phyloP scores from a whole-genome alignment of 441 rosid species.

The Heliophila coronopifolia region DNA sequence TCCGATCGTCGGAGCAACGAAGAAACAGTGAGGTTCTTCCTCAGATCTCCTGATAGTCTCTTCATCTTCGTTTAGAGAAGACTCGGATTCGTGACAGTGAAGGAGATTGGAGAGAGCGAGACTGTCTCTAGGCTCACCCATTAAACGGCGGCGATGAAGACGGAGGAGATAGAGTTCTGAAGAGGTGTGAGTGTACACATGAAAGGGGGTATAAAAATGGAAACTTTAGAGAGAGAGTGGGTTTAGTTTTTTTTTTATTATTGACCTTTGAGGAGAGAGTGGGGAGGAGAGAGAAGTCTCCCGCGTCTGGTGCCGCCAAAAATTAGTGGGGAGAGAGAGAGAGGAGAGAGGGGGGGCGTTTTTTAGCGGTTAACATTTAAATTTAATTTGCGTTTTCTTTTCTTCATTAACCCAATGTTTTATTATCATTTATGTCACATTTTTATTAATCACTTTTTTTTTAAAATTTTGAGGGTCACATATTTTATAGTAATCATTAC shows the following conservation, averaged over 20 bases:
- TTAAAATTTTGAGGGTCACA: background rate
- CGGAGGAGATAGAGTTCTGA: background rate
- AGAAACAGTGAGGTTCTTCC: slow-evolving; percentile 6
- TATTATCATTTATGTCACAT: too few species aligned
- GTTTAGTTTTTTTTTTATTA: too few species aligned
- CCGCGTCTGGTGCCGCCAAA: slow-evolving; percentile 90
- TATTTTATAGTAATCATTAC: slow-evolving; percentile 18
- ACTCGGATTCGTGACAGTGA: slow-evolving; percentile 54
- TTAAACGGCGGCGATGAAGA: background rate
- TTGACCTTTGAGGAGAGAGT: too few species aligned
- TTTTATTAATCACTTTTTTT: background rate
- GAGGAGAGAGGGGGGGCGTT: slow-evolving; percentile 40
- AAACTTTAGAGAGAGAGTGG: slow-evolving; percentile 17
- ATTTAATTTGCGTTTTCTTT: background rate
- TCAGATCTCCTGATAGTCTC: slow-evolving; percentile 20
- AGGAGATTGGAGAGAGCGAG: slow-evolving; percentile 48
- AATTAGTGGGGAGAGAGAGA: slow-evolving; percentile 61
- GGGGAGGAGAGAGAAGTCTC: slow-evolving; percentile 30
- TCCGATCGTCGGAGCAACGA: slow-evolving; percentile 18
- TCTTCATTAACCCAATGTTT: background rate
- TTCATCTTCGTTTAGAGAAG: slow-evolving; percentile 31
- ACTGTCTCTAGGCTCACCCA: slow-evolving; percentile 28
- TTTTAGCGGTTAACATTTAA: slow-evolving; percentile 45
- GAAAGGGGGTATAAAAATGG: slow-evolving; percentile 12
- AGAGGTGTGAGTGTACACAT: slow-evolving; percentile 27